Percentiles rank a stretch among this genome's conserved stretches.
phyloP scores from a whole-genome alignment of 2,329 filamentous ascomycete genomes.

The Pseudocercospora macadamiae region DNA sequence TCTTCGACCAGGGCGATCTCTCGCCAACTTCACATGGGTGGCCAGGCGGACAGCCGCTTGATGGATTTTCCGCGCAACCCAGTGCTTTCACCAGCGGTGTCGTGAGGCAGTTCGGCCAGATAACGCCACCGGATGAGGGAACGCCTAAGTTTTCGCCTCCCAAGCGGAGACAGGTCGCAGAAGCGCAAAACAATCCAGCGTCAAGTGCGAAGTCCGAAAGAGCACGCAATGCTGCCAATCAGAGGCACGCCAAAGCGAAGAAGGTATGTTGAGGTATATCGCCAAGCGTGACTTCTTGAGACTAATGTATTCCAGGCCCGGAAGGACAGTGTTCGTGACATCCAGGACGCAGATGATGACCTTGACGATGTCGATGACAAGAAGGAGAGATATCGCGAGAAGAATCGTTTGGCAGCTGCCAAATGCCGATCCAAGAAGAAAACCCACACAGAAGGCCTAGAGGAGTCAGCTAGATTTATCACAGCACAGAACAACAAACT shows the following conservation, averaged over 20 bases:
- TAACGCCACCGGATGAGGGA: constrained; percentile 42
- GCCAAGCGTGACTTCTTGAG: too few species aligned
- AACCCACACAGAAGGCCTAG: constrained; percentile 57
- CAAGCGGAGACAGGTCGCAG: not conserved
- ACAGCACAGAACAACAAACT: constrained; percentile 37
- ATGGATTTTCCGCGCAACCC: constrained; percentile 10
- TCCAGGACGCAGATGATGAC: constrained; percentile 17
- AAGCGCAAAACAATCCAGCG: constrained; percentile 11
- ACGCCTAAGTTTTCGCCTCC: constrained; percentile 18
- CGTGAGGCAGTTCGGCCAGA: constrained; percentile 39
- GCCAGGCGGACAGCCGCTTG: not conserved
- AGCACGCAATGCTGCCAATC: constrained; percentile 37
- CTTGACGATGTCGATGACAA: constrained; percentile 45
- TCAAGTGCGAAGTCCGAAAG: constrained; percentile 33
- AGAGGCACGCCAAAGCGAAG: constrained; percentile 35
- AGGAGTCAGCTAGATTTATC: constrained; percentile 48
- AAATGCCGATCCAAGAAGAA: constrained; percentile 74
- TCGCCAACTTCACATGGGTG: constrained; percentile 15
- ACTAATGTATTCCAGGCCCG: constrained; percentile 17
- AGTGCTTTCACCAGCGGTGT: constrained; percentile 26
- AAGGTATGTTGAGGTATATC: constrained; percentile 13
- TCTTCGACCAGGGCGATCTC: constrained; percentile 13
- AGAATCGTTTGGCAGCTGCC: constrained; percentile 72
- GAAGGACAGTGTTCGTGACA: constrained; percentile 22
- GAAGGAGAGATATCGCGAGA: constrained; percentile 64